These are phyloP conservation scores for Neonectria neomacrospora DNA, from an alignment of 2,329 filamentous ascomycete species.

Conservation along the genomic window DNA sequence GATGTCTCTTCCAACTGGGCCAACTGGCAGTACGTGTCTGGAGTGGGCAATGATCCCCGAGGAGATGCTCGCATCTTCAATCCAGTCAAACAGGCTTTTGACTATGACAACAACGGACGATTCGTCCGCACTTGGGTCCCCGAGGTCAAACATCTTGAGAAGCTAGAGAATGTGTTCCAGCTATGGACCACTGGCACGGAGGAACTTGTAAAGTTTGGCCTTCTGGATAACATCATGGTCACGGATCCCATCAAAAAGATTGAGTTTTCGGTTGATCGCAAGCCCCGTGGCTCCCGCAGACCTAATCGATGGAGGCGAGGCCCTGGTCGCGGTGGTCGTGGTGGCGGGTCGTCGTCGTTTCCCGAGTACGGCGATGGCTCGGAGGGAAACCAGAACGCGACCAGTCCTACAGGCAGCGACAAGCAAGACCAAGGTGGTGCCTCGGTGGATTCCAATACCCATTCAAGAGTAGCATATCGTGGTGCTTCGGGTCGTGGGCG, in stretches of 20 bases:
- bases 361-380: conserved; percentile 4
- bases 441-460: conserved; percentile 9
- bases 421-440: conserved; percentile 20
- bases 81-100: conserved; percentile 81
- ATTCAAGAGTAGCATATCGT: background rate
- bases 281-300: conserved; percentile 49
- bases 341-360: conserved; percentile 13
- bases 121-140: conserved; percentile 81
- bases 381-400: conserved; percentile 5
- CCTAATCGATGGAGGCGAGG: conserved; percentile 42
- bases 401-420: conserved; percentile 25
- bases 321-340: conserved; percentile 35
- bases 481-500: conserved; percentile 24
- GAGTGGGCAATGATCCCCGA: conserved; percentile 82
- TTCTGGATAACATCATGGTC: conserved; percentile 71
- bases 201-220: conserved; percentile 65
- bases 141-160: conserved; percentile 68
- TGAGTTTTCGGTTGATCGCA: conserved; percentile 68
- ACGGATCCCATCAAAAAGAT: conserved; percentile 74
- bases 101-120: conserved; percentile 76
- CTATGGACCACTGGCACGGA: conserved; percentile 71
- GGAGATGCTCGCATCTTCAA: conserved; percentile 81
- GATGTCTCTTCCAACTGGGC: conserved; percentile 82
- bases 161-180: conserved; percentile 73
- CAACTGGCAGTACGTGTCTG: conserved; percentile 85